phyloP scores from a whole-genome alignment of 768 basidiomycete species.

The Boletus fagicola region DNA sequence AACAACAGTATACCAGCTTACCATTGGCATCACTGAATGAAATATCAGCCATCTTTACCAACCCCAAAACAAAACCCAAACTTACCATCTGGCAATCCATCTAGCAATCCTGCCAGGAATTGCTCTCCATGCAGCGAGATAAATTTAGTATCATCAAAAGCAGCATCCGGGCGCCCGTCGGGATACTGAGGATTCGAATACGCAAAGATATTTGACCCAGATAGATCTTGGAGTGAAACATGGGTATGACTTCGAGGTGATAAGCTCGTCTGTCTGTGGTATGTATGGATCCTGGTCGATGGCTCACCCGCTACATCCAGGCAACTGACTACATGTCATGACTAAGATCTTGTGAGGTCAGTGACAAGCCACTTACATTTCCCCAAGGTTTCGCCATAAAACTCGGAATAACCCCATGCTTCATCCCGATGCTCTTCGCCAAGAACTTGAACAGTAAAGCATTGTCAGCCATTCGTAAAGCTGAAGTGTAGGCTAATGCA shows the following conservation, averaged over 20 bases:
- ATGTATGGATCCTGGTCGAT: slow-evolving; percentile 11
- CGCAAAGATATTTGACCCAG: slow-evolving; percentile 81
- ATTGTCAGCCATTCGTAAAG: slow-evolving; percentile 83
- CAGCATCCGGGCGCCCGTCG: slow-evolving; percentile 65
- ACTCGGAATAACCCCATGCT: slow-evolving; percentile 83
- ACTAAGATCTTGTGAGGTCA: slow-evolving; percentile 1
- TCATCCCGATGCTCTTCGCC: slow-evolving; percentile 90
- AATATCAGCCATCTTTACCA: slow-evolving; percentile 1
- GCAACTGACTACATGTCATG: slow-evolving; percentile 53
- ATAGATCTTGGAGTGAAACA: slow-evolving; percentile 71
- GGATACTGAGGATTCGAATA: slow-evolving; percentile 57
- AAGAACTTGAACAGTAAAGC: slow-evolving; percentile 90
- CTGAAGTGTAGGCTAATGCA: slow-evolving; percentile 80
- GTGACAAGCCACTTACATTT: slow-evolving; percentile 52
- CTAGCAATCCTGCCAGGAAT: slow-evolving; percentile 92
- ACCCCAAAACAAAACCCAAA: not conserved
- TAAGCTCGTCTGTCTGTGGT: not conserved
- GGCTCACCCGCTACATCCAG: slow-evolving; percentile 88
- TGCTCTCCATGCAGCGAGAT: slow-evolving; percentile 82
- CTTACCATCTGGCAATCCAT: slow-evolving; percentile 86
- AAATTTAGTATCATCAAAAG: slow-evolving; percentile 78
- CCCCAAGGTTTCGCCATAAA: slow-evolving; percentile 99
- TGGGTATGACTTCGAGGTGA: slow-evolving; percentile 71
- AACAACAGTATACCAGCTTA: slow-evolving; percentile 34
- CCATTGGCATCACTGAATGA: slow-evolving; percentile 73